These are phyloP conservation scores for Stevia rebaudiana DNA, from an alignment of 140 eudicot genomes.

Conservation along the genomic window DNA sequence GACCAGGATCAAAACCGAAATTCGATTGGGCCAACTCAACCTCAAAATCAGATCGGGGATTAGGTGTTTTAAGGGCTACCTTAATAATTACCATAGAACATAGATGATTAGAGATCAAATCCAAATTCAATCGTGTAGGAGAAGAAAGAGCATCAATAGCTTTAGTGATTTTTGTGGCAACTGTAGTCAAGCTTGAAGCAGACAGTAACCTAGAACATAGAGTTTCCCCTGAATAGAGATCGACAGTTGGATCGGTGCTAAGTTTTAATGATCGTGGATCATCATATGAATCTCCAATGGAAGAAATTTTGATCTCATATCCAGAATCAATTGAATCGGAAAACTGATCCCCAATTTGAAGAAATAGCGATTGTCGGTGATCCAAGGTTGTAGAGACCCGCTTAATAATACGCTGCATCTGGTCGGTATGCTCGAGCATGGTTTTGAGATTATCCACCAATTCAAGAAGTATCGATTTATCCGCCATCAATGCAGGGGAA, in stretches of 20 bases:
- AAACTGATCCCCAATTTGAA: background rate
- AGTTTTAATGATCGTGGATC: background rate
- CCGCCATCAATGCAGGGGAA: background rate
- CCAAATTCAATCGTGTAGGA: too few relatives aligned
- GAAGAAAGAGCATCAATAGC: too few relatives aligned
- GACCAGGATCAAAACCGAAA: too few relatives aligned
- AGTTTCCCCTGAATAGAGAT: too few relatives aligned
- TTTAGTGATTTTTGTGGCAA: too few relatives aligned
- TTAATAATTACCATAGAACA: too few relatives aligned
- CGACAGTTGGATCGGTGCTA: background rate
- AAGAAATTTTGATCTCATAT: background rate
- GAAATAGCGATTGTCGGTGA: background rate
- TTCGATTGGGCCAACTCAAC: too few relatives aligned
- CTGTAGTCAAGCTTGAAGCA: too few relatives aligned
- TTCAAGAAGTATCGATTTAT: background rate
- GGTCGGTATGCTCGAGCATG: background rate
- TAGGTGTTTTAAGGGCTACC: too few relatives aligned
- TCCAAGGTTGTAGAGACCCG: background rate
- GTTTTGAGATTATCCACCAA: background rate
- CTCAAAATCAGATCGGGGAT: too few relatives aligned
- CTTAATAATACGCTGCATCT: background rate
- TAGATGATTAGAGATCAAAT: too few relatives aligned
- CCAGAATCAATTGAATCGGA: background rate
- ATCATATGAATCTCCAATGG: background rate
- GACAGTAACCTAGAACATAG: too few relatives aligned